These are phyloP conservation scores for Mucor racemosus DNA, from an alignment of 371 early-diverging fungal species.

Conservation along the genomic window DNA sequence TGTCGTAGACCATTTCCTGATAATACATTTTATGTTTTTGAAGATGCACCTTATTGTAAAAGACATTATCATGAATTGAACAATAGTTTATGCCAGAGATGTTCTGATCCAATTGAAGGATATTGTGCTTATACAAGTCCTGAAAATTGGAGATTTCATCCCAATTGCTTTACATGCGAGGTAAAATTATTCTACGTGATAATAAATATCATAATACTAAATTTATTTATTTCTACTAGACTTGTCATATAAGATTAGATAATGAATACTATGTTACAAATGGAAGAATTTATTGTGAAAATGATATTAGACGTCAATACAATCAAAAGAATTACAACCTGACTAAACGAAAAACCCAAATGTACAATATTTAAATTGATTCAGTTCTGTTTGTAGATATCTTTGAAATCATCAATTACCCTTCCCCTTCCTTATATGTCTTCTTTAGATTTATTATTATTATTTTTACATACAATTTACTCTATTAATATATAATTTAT, in stretches of 20 bases:
- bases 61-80: constrained; percentile 84
- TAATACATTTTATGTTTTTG: constrained; percentile 85
- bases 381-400: neutral
- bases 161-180: constrained; percentile 48
- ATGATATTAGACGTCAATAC: constrained; percentile 72
- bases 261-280: constrained; percentile 81
- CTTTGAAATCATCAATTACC: neutral
- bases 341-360: constrained; percentile 72
- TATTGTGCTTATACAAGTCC: constrained; percentile 77
- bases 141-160: constrained; percentile 66
- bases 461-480: neutral
- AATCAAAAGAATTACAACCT: constrained; percentile 64
- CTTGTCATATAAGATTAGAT: constrained; percentile 19
- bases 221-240: constrained; percentile 34
- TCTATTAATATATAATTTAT: neutral
- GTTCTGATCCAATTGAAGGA: constrained; percentile 84
- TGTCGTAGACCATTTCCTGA: constrained; percentile 85
- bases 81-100: constrained; percentile 78
- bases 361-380: constrained; percentile 11
- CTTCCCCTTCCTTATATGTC: neutral
- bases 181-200: constrained; percentile 20
- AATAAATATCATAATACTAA: constrained; percentile 38
- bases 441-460: neutral
- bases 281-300: constrained; percentile 78
- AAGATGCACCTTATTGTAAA: constrained; percentile 82